Base-by-base conservation (phyloP, 768 basidiomycete genomes). In the Trichaptum fuscoviolaceum region DNA sequence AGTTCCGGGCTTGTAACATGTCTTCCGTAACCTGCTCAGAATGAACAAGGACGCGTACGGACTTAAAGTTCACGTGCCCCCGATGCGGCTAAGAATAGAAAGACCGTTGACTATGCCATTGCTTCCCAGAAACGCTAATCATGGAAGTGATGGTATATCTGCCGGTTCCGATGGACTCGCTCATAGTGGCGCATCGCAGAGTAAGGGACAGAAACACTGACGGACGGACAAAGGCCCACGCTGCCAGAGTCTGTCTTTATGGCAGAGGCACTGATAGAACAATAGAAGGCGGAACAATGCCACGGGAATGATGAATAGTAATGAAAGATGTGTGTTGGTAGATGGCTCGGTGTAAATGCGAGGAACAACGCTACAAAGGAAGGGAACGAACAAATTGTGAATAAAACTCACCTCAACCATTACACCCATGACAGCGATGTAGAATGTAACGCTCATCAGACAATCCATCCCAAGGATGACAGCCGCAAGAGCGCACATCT, bases 401-500 rank as follows among this genome's bases (percentile, higher is more conserved):
- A 24, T 24, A 36, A 20, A 60, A 72, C 83, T 65, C 65, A 94
- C 94, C 83, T 99, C 96, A 68, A 99, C 90, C 91, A 99, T 97
- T 75, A 99, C 83, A n/a, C 87, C 89, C 64, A 99, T 80, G 64
- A 98, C 87, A 1, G 92, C 89, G 0, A 92, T 84, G 74, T 96
- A 90, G 78, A 97, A 96, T 0, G 94, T 94, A 77, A 90, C 91
- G 68, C 97, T 85, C 76, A 94, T 82, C 34, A 95, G 72, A 75
- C 95, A 97, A 75, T 99, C 97, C 59, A 96, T 83, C 9, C 83
- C 83, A 62, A 99, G 82, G 63, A 93, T 82, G n/a, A 99, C 75
- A 1, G 95, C 95, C 0, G 96, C 97, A 18, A 98, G 86, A 12
- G 95, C 92, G 74, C 96, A 99, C 69, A 99, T 96, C 77, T 99